phyloP scores from a whole-genome alignment of 306 rosid species.

The Dryas octopetala region DNA sequence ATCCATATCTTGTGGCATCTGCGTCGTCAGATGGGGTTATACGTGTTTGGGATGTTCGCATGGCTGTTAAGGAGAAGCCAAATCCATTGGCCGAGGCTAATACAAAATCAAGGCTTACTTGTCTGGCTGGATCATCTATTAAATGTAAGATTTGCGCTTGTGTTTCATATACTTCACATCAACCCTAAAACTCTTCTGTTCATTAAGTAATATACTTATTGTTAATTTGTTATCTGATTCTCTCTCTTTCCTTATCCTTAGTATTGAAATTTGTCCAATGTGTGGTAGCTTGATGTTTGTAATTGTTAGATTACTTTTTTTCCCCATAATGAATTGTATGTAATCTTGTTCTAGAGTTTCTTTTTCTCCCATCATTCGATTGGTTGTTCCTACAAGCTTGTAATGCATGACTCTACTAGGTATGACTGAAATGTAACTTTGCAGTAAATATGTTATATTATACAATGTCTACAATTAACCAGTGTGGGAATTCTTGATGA shows the following conservation, averaged over 20 bases:
- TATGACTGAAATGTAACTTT: neutral
- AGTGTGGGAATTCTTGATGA: neutral
- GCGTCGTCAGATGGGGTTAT: conserved; percentile 88
- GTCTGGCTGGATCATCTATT: conserved; percentile 82
- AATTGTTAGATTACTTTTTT: neutral
- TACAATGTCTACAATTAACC: neutral
- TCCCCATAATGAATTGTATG: neutral
- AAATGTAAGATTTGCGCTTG: conserved; percentile 52
- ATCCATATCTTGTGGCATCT: conserved; percentile 72
- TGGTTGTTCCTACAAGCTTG: neutral
- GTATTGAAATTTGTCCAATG: neutral
- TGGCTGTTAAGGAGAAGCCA: conserved; percentile 61
- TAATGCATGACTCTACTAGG: neutral
- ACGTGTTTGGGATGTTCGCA: conserved; percentile 92
- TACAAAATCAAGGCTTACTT: conserved; percentile 79
- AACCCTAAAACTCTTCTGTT: neutral
- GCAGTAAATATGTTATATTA: neutral
- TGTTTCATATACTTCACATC: neutral
- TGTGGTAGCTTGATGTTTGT: neutral
- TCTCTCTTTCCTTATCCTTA: neutral
- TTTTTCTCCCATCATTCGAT: neutral
- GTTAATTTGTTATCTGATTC: neutral
- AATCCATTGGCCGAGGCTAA: conserved; percentile 75
- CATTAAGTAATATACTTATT: neutral
- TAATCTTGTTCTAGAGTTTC: neutral